Base-by-base conservation (phyloP, 2,329 filamentous ascomycete genomes). In the Colletotrichum camelliae region DNA sequence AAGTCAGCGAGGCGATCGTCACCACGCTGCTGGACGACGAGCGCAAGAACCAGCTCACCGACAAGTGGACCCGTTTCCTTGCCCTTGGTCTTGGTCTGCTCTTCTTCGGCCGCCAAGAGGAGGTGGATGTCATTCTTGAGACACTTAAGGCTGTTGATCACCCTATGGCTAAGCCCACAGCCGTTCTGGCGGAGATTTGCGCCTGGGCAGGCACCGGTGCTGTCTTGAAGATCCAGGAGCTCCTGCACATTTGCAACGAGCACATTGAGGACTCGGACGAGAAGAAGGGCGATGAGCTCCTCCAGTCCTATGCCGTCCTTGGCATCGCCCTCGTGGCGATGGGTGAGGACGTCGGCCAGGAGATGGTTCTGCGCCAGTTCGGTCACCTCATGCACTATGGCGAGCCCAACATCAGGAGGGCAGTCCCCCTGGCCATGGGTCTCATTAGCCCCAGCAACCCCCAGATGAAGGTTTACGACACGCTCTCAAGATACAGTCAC, bases 381-480 rank as follows among this genome's bases (percentile, higher is more conserved):
- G 97, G 96, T 66, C 97, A 99, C 84, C 90, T 99, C 76, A 99
- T 99, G 97, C 97, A 99, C 87, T 99, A 99, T 82, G 97, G 97
- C 78, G 96, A 98, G 85, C 91, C 96, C 82, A 98, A 99, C 84
- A 99, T 99, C 81, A 94, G 97, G 77, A 97, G 97, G 83, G 96
- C 96, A 24, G 97, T 99, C 35, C 97, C 97, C 43, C 90, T 99
- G 70, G 97, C 97, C 31, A 97, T 99, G 95, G 97, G 96, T 81
- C 91, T 99, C 70, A 94, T 99, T 82, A 98, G 95, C 86, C 95
- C 97, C 15, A 98, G 96, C 87, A 99, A 99, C 87, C 97, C 97
- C 13, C 97, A 99, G 85, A 99, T 99, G 96, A 99, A 98, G 90
- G 95, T 99, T 64, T 99, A 99, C 88, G 97, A 99, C 85, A 99